Evolutionary conservation across 1,284 basidiomycete species (phyloP), one percentile per base, ranked within the genome.

Genomic region (Malassezia equina): DNA sequence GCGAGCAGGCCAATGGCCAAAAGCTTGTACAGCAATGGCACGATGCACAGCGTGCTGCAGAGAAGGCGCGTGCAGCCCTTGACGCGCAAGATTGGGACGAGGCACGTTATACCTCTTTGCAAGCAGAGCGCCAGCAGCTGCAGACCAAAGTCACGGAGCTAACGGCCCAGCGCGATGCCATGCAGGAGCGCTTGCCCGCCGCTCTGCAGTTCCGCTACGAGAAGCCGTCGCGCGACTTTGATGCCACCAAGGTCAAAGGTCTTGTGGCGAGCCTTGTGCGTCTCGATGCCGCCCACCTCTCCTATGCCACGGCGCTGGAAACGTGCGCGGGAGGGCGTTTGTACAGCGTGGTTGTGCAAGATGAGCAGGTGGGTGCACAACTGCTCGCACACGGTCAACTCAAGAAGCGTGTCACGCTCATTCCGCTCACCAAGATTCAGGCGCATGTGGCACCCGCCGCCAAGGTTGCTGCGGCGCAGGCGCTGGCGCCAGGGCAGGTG

Each of bases 401-500:
- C 63, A 85, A 83, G 77, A 90, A 88, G 76, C 84, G 90, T 19
- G 86, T 94, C 24, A 95, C 90, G 0, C 84, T 95, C 69, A 90
- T 98, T 62, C 93, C 93, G 0, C 79, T 98, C 39, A 93, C 86
- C 77, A 91, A 90, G 78, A 93, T 98, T 69, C 84, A 83, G 61
- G 80, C 84, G 2, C 82, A 80, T 66, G 81, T 79, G 46, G 81
- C 90, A 46, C 76, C 82, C 9, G 76, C 81, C 0, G 60, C 90
- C 84, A 86, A 86, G 85, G 74, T 94, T 1, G 79, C 82, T 27
- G 81, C 83, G 0, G 90, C 90, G 0, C 79, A 85, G 34, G 78
- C 80, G 28, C 72, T 91, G n/a, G 87, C 88, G 8, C 65, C 65
- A 1, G 86, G 86, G 49, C 88, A 88, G 74, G 90, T 86, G 1